These are phyloP conservation scores for Echria macrotheca DNA, from an alignment of 495 filamentous ascomycete species.

Conservation along the genomic window DNA sequence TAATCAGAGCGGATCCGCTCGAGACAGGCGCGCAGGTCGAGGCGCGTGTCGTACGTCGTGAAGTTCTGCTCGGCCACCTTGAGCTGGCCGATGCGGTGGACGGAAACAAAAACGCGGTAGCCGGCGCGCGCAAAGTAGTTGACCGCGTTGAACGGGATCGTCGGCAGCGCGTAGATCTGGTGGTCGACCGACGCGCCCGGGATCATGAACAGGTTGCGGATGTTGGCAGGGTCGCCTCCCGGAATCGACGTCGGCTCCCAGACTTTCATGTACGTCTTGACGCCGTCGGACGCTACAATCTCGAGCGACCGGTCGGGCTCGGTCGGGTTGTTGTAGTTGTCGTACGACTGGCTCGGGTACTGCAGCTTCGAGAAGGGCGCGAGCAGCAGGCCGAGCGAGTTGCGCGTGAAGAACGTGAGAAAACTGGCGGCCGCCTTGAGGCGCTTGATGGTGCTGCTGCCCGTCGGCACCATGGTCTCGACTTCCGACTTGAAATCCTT, in stretches of 20 bases:
- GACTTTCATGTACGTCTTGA: conserved; percentile 47
- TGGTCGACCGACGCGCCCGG: conserved; percentile 60
- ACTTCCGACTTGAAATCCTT: conserved; percentile 54
- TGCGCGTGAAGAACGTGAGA: conserved; percentile 51
- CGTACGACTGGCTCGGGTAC: conserved; percentile 44
- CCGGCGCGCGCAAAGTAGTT: conserved; percentile 59
- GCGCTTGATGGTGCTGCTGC: conserved; percentile 39
- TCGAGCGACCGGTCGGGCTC: conserved; percentile 32
- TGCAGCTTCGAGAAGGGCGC: conserved; percentile 50
- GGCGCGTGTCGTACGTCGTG: conserved; percentile 58
- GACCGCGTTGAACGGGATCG: conserved; percentile 58
- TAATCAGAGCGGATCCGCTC: conserved; percentile 43
- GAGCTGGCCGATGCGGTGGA: conserved; percentile 56
- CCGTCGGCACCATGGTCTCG: conserved; percentile 47
- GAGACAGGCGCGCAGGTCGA: conserved; percentile 56
- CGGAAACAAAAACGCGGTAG: conserved; percentile 52
- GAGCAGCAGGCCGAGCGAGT: conserved; percentile 51
- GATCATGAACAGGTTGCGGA: conserved; percentile 53
- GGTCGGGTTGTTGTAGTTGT: conserved; percentile 47
- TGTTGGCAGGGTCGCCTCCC: conserved; percentile 20
- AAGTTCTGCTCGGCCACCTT: conserved; percentile 46
- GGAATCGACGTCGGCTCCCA: conserved; percentile 46
- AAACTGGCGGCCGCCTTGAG: conserved; percentile 43
- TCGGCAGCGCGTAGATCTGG: conserved; percentile 59
- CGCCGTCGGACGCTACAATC: conserved; percentile 45